Conservation (phyloP, 768 basidiomycete genomes). For the Phylloporus arenicola region DNA sequence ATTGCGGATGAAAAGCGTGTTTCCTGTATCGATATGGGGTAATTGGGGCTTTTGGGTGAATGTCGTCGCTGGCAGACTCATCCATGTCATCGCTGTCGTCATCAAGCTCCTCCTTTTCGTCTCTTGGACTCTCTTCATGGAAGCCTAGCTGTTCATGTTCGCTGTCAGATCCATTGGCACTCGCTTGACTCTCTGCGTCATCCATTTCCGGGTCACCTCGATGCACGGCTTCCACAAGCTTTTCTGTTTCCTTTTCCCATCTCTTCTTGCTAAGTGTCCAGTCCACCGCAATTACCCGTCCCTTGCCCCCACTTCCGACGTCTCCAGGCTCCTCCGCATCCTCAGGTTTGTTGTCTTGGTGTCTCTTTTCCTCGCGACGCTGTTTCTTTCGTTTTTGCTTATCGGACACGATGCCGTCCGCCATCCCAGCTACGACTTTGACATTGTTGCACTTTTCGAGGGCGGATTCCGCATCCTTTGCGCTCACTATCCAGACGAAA, state of each 20-base stretch:
- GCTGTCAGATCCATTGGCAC: too few relatives aligned
- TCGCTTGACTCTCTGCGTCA: too few relatives aligned
- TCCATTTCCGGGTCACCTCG: conserved; percentile 44
- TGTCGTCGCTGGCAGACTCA: conserved; percentile 24
- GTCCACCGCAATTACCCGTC: conserved; percentile 83
- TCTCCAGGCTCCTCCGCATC: too few relatives aligned
- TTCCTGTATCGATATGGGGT: conserved; percentile 82
- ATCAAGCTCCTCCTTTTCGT: conserved; percentile 27
- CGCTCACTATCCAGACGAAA: conserved; percentile 89
- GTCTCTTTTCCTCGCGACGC: conserved; percentile 47
- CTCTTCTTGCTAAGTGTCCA: conserved; percentile 95
- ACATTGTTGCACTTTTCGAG: conserved; percentile 75
- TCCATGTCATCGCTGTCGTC: conserved; percentile 25
- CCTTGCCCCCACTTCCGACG: conserved; percentile 37
- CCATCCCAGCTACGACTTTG: conserved; percentile 58
- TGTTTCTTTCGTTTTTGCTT: conserved; percentile 69
- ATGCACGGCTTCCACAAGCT: too few relatives aligned
- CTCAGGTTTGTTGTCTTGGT: conserved; percentile 32
- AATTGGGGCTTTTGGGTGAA: conserved; percentile 57
- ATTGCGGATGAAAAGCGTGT: too few relatives aligned
- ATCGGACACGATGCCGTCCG: conserved; percentile 47
- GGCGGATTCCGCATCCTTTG: too few relatives aligned
- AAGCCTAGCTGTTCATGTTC: too few relatives aligned
- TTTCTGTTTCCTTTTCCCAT: too few relatives aligned
- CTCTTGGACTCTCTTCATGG: too few relatives aligned